phyloP scores from a whole-genome alignment of 23 red algal species.

The Agarophyton chilense region DNA sequence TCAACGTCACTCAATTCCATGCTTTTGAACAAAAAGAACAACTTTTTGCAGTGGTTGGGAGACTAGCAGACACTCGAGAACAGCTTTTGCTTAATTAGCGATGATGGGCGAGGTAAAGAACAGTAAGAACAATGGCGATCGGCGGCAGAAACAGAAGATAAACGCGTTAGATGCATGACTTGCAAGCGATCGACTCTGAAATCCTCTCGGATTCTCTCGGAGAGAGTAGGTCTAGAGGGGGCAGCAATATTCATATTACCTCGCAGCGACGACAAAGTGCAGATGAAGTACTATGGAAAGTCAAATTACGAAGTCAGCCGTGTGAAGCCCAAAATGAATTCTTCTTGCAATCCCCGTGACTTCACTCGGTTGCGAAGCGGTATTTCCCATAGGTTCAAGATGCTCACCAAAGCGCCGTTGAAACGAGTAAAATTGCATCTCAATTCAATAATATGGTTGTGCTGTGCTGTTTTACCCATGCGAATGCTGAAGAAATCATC shows the following conservation, averaged over 20 bases:
- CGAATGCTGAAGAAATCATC: too few species aligned
- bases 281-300: not conserved
- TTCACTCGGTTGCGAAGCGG: not conserved
- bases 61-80: not conserved
- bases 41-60: not conserved
- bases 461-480: not conserved
- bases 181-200: not conserved
- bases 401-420: not conserved
- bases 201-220: not conserved
- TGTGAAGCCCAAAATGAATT: not conserved
- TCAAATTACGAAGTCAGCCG: slow-evolving; percentile 2
- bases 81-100: too few species aligned
- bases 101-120: too few species aligned
- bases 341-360: not conserved
- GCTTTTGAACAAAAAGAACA: not conserved
- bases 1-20: not conserved
- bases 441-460: not conserved
- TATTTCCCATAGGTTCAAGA: not conserved
- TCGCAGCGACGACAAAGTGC: not conserved
- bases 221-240: not conserved
- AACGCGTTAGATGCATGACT: not conserved
- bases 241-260: not conserved
- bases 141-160: not conserved
- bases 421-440: not conserved
- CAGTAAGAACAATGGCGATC: not conserved